Evolutionary conservation across 177 flowering plant genomes (phyloP).

Genomic region (Telopea speciosissima): DNA sequence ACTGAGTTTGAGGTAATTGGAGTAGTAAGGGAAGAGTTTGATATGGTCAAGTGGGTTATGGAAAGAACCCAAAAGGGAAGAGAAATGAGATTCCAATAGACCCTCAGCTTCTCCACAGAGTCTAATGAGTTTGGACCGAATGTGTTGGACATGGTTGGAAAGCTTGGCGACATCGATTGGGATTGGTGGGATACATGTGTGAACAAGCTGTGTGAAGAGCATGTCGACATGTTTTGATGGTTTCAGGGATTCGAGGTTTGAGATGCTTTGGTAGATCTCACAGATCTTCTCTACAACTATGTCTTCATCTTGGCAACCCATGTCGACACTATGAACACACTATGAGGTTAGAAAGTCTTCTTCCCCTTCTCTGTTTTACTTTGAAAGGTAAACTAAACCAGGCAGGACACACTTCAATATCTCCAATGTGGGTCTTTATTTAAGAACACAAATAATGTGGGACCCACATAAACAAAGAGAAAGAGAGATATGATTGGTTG

Average conservation of each 20-base stretch:
- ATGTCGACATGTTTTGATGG: constrained; percentile 79
- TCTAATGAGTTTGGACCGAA: constrained; percentile 54
- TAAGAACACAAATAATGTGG: constrained; percentile 9
- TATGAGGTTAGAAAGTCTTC: constrained; percentile 4
- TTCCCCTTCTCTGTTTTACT: neutral
- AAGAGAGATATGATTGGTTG: neutral
- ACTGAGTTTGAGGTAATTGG: constrained; percentile 74
- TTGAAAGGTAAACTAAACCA: neutral
- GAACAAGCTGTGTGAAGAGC: constrained; percentile 71
- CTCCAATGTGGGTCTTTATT: constrained; percentile 8
- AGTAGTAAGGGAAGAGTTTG: constrained; percentile 63
- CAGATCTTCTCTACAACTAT: constrained; percentile 44
- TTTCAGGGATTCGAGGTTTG: constrained; percentile 52
- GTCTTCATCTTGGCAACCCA: constrained; percentile 58
- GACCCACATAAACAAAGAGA: constrained; percentile 1
- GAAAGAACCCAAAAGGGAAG: constrained; percentile 45
- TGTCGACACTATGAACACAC: constrained; percentile 60
- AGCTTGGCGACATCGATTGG: constrained; percentile 67
- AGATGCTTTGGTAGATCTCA: constrained; percentile 60
- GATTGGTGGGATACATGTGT: constrained; percentile 63
- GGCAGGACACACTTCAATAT: neutral
- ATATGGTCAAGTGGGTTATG: constrained; percentile 63
- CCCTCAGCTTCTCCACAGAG: constrained; percentile 90
- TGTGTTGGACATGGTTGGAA: constrained; percentile 39
- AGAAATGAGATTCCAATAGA: constrained; percentile 69